Evolutionary conservation across 2,329 filamentous ascomycete species (phyloP).

Genomic region (Cordyceps pruinosa): DNA sequence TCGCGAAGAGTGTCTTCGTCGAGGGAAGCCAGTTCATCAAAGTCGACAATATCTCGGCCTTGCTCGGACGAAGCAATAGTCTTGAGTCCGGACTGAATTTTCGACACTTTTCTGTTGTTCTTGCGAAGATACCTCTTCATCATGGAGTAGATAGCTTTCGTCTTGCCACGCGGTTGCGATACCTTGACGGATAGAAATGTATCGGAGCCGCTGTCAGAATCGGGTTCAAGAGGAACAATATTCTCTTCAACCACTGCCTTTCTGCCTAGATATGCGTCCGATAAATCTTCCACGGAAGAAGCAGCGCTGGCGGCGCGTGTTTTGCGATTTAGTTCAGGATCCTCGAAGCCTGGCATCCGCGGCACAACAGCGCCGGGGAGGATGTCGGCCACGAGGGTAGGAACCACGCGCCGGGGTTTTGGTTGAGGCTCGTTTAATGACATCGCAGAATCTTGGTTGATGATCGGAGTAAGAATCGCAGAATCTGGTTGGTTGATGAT

Average conservation of each 20-base stretch:
- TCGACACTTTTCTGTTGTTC: slow-evolving; percentile 19
- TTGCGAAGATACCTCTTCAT: slow-evolving; percentile 34
- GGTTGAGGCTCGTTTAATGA: neutral
- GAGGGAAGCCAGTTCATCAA: slow-evolving; percentile 24
- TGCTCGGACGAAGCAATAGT: slow-evolving; percentile 15
- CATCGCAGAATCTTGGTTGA: neutral
- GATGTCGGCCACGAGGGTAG: slow-evolving; percentile 18
- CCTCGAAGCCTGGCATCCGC: slow-evolving; percentile 7
- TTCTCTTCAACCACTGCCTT: slow-evolving; percentile 21
- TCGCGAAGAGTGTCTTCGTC: slow-evolving; percentile 56
- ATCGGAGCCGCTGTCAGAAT: neutral
- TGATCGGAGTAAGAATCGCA: neutral
- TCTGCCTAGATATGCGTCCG: slow-evolving; percentile 30
- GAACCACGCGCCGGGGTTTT: slow-evolving; percentile 24
- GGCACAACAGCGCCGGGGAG: slow-evolving; percentile 14
- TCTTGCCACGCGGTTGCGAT: slow-evolving; percentile 34
- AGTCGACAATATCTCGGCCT: slow-evolving; percentile 38
- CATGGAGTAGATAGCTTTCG: slow-evolving; percentile 34
- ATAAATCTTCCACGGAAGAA: slow-evolving; percentile 11
- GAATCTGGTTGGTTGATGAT: neutral
- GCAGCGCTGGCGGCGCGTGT: neutral
- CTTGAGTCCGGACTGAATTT: slow-evolving; percentile 1
- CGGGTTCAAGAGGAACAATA: slow-evolving; percentile 13
- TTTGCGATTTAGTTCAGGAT: neutral
- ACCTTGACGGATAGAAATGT: neutral